Conservation (phyloP, 1,139 yeast species). For the Diutina pseudorugosa region DNA sequence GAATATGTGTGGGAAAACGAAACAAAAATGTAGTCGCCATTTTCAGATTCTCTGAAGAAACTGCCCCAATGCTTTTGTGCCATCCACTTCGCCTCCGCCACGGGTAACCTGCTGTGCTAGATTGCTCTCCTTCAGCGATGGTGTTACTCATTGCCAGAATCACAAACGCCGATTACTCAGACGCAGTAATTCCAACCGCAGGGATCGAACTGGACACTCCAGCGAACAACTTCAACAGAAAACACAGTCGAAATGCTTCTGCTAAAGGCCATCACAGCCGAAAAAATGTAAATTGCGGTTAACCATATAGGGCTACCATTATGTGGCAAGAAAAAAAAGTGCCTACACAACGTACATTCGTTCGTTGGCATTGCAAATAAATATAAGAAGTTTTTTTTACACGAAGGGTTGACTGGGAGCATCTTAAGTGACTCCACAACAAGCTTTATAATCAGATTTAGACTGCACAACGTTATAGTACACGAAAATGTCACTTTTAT, state of each 20-base stretch:
- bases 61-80: not conserved
- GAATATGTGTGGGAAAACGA: too few relatives aligned
- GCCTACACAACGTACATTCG: too few relatives aligned
- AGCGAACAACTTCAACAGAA: not conserved
- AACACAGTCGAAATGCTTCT: constrained; percentile 3
- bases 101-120: constrained; percentile 4
- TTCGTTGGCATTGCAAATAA: too few relatives aligned
- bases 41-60: not conserved
- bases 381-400: too few relatives aligned
- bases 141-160: constrained; percentile 3
- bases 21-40: not conserved
- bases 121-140: constrained; percentile 4
- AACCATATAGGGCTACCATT: too few relatives aligned
- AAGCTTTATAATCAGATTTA: too few relatives aligned
- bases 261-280: constrained; percentile 4
- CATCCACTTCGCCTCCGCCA: constrained; percentile 4
- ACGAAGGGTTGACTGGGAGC: too few relatives aligned
- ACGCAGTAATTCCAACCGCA: not conserved
- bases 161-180: constrained; percentile 2
- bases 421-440: too few relatives aligned
- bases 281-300: not conserved
- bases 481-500: too few relatives aligned
- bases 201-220: constrained; percentile 5
- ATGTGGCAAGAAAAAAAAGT: too few relatives aligned
- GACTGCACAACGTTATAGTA: too few relatives aligned